These are phyloP conservation scores for Cryptococcus wingfieldii DNA, from an alignment of 1,284 basidiomycete species.

Conservation along the genomic window DNA sequence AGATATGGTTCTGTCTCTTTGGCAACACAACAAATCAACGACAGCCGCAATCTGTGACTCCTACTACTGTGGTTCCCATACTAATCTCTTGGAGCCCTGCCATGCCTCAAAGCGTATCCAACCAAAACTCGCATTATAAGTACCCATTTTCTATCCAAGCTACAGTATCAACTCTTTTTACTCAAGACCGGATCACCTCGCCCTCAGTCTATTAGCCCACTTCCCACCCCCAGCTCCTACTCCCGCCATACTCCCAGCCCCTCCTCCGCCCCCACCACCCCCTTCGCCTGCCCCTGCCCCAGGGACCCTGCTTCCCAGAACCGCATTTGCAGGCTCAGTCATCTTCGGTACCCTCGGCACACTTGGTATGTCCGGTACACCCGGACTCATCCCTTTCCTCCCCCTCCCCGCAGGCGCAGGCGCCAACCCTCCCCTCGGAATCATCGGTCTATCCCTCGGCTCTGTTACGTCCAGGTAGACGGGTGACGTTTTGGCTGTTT, in stretches of 20 bases:
- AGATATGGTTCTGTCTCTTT: no score
- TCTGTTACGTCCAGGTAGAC: constrained; percentile 22
- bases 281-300: not conserved
- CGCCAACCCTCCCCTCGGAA: constrained; percentile 9
- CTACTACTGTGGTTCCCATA: no score
- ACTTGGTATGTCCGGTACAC: not conserved
- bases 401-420: constrained; percentile 2
- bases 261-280: not conserved
- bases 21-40: no score
- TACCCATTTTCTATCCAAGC: no score
- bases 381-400: not conserved
- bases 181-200: not conserved
- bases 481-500: constrained; percentile 7
- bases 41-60: no score
- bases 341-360: not conserved
- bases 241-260: not conserved
- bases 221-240: constrained; percentile 4
- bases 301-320: not conserved
- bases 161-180: no score
- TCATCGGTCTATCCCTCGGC: constrained; percentile 27
- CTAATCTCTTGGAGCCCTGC: no score
- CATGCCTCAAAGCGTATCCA: no score
- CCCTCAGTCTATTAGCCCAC: constrained; percentile 15
- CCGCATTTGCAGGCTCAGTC: not conserved
- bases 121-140: no score